These are phyloP conservation scores for Biscogniauxia marginata DNA, from an alignment of 2,329 filamentous ascomycete genomes.

Conservation along the genomic window DNA sequence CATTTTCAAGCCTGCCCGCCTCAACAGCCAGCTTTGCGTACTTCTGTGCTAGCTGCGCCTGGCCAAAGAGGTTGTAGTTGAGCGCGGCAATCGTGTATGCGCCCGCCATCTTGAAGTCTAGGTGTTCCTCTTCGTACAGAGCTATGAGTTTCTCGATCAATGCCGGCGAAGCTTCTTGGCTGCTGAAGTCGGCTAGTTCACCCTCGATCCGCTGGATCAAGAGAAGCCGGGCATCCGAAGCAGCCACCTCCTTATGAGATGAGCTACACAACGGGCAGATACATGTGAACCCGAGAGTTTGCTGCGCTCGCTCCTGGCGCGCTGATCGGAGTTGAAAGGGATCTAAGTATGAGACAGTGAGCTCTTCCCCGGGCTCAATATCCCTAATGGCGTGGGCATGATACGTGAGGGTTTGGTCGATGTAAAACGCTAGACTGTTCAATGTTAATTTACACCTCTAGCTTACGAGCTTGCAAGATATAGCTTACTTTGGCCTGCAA, in stretches of 20 bases:
- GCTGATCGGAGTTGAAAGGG: slow-evolving; percentile 31
- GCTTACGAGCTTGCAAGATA: neutral
- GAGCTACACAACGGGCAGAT: slow-evolving; percentile 36
- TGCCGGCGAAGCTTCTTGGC: slow-evolving; percentile 15
- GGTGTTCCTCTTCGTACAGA: slow-evolving; percentile 35
- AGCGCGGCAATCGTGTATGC: slow-evolving; percentile 40
- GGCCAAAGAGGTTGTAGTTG: slow-evolving; percentile 36
- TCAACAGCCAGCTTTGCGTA: slow-evolving; percentile 36
- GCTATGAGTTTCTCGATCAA: slow-evolving; percentile 33
- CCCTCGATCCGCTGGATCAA: slow-evolving; percentile 32
- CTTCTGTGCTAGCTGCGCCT: slow-evolving; percentile 26
- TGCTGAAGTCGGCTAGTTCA: slow-evolving; percentile 14
- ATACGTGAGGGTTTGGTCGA: slow-evolving; percentile 38
- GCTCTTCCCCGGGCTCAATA: slow-evolving; percentile 36
- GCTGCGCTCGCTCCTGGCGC: slow-evolving; percentile 31
- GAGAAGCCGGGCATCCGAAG: slow-evolving; percentile 32
- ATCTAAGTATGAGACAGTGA: slow-evolving; percentile 41
- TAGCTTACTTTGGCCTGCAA: slow-evolving; percentile 38
- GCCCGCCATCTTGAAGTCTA: slow-evolving; percentile 38
- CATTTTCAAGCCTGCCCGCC: slow-evolving; percentile 37
- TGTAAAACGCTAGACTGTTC: slow-evolving; percentile 31
- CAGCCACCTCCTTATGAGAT: slow-evolving; percentile 18
- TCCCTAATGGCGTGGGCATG: slow-evolving; percentile 36
- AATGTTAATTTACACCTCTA: neutral
- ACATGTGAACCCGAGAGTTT: slow-evolving; percentile 41